These are phyloP conservation scores for Porpolomopsis calyptriformis DNA, from an alignment of 768 basidiomycete genomes.

Conservation along the genomic window DNA sequence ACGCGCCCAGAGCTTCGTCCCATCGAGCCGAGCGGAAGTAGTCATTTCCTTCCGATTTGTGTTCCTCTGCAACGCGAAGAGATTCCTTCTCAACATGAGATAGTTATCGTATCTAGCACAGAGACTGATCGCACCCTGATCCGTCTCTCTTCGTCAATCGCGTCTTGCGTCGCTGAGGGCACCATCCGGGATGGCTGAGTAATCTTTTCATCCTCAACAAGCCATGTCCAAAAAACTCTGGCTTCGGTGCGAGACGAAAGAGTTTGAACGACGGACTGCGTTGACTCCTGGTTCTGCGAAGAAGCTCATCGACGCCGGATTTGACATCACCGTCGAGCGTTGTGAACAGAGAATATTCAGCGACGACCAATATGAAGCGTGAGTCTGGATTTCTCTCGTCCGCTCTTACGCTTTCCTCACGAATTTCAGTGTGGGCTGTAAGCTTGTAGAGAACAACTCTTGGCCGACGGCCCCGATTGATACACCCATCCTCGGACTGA, in stretches of 20 bases:
- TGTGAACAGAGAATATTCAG: conserved; percentile 92
- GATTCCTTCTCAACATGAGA: conserved; percentile 25
- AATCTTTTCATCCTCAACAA: not conserved
- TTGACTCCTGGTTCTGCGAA: conserved; percentile 88
- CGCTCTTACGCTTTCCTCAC: conserved; percentile 1
- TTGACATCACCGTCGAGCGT: conserved; percentile 84
- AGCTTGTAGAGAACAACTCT: conserved; percentile 73
- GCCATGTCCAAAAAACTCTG: conserved; percentile 41
- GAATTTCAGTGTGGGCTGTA: conserved; percentile 71
- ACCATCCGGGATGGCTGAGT: not conserved
- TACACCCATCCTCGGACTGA: conserved; percentile 85
- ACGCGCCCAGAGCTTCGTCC: conserved; percentile 61
- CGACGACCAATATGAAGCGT: conserved; percentile 89
- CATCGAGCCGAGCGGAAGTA: conserved; percentile 56
- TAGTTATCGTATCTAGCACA: not conserved
- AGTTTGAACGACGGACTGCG: conserved; percentile 86
- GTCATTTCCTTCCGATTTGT: conserved; percentile 70
- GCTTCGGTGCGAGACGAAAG: conserved; percentile 96
- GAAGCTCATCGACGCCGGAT: conserved; percentile 79
- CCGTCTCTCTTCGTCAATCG: not conserved
- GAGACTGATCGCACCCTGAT: not conserved
- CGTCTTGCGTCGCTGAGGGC: not conserved
- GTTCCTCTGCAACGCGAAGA: conserved; percentile 42
- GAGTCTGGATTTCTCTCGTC: conserved; percentile 24
- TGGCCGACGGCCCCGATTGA: conserved; percentile 75